Conservation (phyloP, 345 rosid genomes). For the Lepidium africanum region DNA sequence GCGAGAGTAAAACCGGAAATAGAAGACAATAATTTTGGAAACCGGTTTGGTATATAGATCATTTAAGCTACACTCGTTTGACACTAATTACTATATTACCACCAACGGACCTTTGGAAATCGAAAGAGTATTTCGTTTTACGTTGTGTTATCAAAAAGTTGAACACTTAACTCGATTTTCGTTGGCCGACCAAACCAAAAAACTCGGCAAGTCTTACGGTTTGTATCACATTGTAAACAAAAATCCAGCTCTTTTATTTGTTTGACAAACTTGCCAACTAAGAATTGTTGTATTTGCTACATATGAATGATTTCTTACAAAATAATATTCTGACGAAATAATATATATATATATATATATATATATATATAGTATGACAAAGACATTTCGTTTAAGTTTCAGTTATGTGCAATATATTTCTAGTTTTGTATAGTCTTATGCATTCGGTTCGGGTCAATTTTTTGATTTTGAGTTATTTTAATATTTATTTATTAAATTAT, state of each 20-base stretch:
- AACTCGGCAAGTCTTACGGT: conserved; percentile 13
- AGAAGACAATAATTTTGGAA: conserved; percentile 15
- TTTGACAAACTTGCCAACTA: conserved; percentile 1
- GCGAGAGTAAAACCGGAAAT: conserved; percentile 28
- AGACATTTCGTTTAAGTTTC: no score
- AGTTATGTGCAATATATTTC: no score
- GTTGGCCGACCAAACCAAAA: conserved; percentile 21
- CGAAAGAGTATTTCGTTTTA: neutral
- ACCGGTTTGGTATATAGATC: neutral
- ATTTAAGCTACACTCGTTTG: neutral
- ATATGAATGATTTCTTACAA: neutral
- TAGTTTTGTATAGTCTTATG: no score
- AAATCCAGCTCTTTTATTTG: conserved; percentile 1
- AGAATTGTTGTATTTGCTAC: neutral
- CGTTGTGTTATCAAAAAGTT: conserved; percentile 10
- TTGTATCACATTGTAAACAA: neutral
- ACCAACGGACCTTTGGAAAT: neutral
- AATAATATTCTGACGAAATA: neutral
- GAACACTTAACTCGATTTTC: neutral
- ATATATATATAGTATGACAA: neutral
- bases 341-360: no score
- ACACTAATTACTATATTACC: neutral
- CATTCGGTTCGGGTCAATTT: no score
- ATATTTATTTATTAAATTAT: no score
- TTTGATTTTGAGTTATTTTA: no score